Conservation (phyloP, 768 basidiomycete species). For the Asterophora lycoperdoides region DNA sequence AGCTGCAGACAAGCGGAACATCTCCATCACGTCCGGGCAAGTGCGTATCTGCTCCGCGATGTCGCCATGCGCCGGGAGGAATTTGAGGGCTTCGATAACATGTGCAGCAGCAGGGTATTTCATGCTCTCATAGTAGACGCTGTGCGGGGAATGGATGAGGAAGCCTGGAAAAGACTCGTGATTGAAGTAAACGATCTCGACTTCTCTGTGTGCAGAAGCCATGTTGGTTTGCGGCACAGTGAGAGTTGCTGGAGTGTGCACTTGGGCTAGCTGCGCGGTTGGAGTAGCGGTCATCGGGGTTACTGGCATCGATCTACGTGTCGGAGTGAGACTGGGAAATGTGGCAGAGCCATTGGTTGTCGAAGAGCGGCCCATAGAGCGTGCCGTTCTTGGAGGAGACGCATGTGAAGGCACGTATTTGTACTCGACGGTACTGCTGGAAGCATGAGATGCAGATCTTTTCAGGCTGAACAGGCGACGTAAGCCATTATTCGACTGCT, state of each 20-base stretch:
- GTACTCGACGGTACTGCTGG: conserved; percentile 21
- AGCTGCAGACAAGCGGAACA: conserved; percentile 32
- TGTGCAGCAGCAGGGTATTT: conserved; percentile 69
- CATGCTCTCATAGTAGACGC: conserved; percentile 49
- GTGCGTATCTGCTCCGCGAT: conserved; percentile 56
- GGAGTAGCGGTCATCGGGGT: neutral
- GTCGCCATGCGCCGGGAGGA: conserved; percentile 44
- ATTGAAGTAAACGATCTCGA: conserved; percentile 33
- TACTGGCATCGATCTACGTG: too few relatives aligned
- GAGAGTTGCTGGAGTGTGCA: neutral
- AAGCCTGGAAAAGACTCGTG: conserved; percentile 43
- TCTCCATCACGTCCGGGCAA: conserved; percentile 29
- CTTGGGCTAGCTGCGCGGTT: neutral
- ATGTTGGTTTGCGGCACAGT: neutral
- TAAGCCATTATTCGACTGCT: conserved; percentile 32
- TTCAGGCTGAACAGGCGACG: conserved; percentile 42
- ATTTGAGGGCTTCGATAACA: conserved; percentile 75
- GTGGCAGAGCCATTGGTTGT: too few relatives aligned
- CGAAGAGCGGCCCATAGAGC: too few relatives aligned
- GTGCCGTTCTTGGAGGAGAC: too few relatives aligned
- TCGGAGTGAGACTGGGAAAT: too few relatives aligned
- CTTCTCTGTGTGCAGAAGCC: neutral
- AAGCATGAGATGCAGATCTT: conserved; percentile 4
- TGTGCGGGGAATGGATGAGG: conserved; percentile 63
- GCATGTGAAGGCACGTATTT: conserved; percentile 8